Evolutionary conservation across 495 filamentous ascomycete species (phyloP).

Genomic region (Aspergillus mulundensis): DNA sequence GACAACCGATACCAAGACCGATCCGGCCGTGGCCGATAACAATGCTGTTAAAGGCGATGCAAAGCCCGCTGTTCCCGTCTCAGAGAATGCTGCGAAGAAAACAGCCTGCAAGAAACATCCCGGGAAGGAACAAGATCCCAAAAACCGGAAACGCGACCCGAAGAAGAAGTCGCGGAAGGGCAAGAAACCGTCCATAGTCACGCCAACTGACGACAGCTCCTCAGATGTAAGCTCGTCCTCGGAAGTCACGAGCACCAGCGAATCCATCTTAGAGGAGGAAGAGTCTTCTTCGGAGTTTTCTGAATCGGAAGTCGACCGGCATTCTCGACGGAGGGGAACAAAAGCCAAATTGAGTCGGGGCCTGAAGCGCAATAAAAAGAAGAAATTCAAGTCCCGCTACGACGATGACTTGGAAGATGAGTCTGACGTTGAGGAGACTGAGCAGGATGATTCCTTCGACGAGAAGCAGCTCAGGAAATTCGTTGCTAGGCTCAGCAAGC

Average conservation of each 20-base stretch:
- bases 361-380: constrained; percentile 37
- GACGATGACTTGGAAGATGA: constrained; percentile 33
- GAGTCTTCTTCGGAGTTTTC: constrained; percentile 28
- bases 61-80: constrained; percentile 18
- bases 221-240: constrained; percentile 21
- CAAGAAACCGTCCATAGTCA: constrained; percentile 25
- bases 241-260: constrained; percentile 18
- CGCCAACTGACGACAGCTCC: constrained; percentile 23
- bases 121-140: constrained; percentile 24
- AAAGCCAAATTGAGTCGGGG: constrained; percentile 47
- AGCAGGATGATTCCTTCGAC: constrained; percentile 27
- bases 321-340: constrained; percentile 28
- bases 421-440: constrained; percentile 23
- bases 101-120: constrained; percentile 37
- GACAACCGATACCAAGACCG: constrained; percentile 24
- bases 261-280: constrained; percentile 24
- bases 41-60: constrained; percentile 27
- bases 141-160: constrained; percentile 15
- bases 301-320: constrained; percentile 34
- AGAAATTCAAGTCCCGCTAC: constrained; percentile 37
- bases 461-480: constrained; percentile 45
- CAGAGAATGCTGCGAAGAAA: constrained; percentile 27
- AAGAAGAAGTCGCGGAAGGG: constrained; percentile 33
- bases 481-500: constrained; percentile 45
- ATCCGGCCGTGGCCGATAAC: constrained; percentile 24